phyloP scores from a whole-genome alignment of 2,329 filamentous ascomycete species.

The Penicillium crustosum region DNA sequence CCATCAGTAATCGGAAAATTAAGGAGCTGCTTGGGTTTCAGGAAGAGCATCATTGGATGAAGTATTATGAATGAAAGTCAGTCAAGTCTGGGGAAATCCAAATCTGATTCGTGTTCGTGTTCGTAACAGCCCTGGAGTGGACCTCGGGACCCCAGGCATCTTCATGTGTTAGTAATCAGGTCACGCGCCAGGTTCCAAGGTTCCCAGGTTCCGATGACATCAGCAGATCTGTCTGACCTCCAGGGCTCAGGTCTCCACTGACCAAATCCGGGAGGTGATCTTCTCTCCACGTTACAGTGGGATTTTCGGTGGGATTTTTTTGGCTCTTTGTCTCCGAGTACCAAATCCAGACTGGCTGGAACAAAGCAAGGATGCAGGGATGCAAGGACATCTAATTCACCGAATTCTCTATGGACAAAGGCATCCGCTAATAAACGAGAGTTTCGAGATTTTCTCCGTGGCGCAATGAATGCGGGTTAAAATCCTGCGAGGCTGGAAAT shows the following conservation, averaged over 20 bases:
- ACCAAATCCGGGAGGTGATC: background rate
- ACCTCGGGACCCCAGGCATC: no score
- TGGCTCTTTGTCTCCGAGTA: background rate
- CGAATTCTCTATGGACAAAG: background rate
- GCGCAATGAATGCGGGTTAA: background rate
- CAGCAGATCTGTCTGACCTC: no score
- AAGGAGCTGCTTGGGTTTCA: conserved; percentile 58
- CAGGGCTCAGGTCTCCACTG: no score
- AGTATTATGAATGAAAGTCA: conserved; percentile 21
- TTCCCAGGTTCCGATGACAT: background rate
- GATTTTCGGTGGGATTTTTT: background rate
- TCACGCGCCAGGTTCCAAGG: background rate
- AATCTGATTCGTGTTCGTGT: background rate
- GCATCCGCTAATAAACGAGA: background rate
- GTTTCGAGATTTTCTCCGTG: background rate
- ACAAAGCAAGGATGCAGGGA: background rate
- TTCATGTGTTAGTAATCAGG: background rate
- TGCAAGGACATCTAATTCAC: background rate
- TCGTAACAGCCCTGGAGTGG: no score
- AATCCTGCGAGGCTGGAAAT: conserved; percentile 6
- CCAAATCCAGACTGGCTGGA: background rate
- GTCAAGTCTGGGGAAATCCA: background rate
- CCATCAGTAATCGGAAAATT: conserved; percentile 62
- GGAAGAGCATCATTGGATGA: conserved; percentile 51
- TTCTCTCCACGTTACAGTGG: background rate